phyloP scores from a whole-genome alignment of 257 asterid genomes.

The Capsicum pubescens region DNA sequence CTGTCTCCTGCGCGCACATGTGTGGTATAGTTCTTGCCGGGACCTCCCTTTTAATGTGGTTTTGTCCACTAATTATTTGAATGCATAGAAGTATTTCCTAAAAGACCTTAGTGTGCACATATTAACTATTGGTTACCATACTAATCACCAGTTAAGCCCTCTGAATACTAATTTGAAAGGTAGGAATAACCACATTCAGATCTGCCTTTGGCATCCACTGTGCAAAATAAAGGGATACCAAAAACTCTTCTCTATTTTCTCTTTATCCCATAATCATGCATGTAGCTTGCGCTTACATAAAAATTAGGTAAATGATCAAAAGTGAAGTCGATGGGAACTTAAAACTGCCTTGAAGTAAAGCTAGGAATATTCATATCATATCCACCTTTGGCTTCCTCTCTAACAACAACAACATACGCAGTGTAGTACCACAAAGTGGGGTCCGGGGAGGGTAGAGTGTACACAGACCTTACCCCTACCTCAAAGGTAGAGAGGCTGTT shows the following conservation, averaged over 20 bases:
- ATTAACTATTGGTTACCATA: background rate
- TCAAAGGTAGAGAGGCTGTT: no score
- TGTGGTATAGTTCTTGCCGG: constrained; percentile 59
- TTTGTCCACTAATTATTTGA: background rate
- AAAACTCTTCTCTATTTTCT: background rate
- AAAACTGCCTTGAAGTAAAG: background rate
- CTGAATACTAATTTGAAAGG: constrained; percentile 10
- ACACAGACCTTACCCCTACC: no score
- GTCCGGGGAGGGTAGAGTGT: no score
- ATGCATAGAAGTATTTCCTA: background rate
- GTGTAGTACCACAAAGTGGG: no score
- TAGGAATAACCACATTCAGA: background rate
- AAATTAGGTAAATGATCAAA: background rate
- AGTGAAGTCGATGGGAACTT: constrained; percentile 16
- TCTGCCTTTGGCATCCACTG: background rate
- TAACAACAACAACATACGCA: no score
- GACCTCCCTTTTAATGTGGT: background rate
- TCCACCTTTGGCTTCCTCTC: background rate
- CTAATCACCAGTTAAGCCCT: background rate
- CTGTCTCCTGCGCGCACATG: constrained; percentile 87
- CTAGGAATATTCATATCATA: background rate
- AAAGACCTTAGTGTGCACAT: background rate
- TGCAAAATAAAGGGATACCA: background rate
- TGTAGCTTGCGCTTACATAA: background rate
- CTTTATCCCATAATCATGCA: background rate